Percentiles rank a stretch among this genome's conserved stretches.
These are phyloP conservation scores for Tolypocladium tundrense DNA, from an alignment of 2,329 filamentous ascomycete genomes.

Conservation along the genomic window DNA sequence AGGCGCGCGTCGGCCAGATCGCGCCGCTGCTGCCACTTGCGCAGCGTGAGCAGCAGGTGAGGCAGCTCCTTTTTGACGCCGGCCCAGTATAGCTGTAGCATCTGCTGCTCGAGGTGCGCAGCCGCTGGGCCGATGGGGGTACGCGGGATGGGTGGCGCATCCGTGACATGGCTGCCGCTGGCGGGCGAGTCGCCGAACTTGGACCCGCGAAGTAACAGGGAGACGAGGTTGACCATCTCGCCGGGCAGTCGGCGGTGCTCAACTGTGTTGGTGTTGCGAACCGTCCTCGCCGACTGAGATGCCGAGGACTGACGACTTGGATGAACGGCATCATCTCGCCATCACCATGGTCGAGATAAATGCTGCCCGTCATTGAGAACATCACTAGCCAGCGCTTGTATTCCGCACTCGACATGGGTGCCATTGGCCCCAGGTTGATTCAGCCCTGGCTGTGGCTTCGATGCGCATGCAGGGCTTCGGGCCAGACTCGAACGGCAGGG, in stretches of 20 bases:
- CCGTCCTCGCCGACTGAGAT: background rate
- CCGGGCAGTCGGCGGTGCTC: background rate
- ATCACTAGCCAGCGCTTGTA: too few species aligned
- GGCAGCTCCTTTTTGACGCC: constrained; percentile 23
- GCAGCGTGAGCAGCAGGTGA: constrained; percentile 22
- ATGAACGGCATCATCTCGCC: too few species aligned
- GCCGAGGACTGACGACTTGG: too few species aligned
- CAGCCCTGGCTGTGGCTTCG: too few species aligned
- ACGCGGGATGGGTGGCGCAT: background rate
- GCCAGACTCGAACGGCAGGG: too few species aligned
- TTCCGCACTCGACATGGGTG: too few species aligned
- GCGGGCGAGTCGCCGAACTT: background rate
- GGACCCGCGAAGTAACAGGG: background rate
- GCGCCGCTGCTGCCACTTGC: constrained; percentile 16
- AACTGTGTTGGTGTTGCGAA: background rate
- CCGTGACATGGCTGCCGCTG: constrained; percentile 3
- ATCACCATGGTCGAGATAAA: too few species aligned
- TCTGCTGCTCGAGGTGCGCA: constrained; percentile 2
- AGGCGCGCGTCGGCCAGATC: constrained; percentile 7
- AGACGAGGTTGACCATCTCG: background rate
- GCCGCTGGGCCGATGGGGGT: constrained; percentile 1
- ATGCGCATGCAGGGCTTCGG: too few species aligned
- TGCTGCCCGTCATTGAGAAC: too few species aligned
- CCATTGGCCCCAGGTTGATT: too few species aligned
- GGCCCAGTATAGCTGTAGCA: constrained; percentile 23